Percentiles rank a stretch among this genome's conserved stretches.
These are phyloP conservation scores for Elymus sibiricus DNA, from an alignment of 176 grass and related monocot genomes.

Conservation along the genomic window DNA sequence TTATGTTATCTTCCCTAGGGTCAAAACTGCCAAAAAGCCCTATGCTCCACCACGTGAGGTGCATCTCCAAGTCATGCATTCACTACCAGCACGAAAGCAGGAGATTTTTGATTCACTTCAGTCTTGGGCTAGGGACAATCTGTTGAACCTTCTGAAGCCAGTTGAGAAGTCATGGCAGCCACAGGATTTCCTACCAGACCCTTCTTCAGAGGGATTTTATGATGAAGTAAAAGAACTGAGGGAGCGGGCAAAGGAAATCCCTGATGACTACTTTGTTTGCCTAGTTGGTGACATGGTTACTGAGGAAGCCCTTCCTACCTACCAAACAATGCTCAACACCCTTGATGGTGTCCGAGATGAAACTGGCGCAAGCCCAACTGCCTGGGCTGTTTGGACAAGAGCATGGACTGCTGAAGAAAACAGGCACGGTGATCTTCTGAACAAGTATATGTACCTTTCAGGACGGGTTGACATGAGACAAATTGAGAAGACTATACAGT, in stretches of 20 bases:
- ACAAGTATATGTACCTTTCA: conserved; percentile 71
- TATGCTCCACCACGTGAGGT: conserved; percentile 55
- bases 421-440: conserved; percentile 70
- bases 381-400: conserved; percentile 74
- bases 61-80: conserved; percentile 60
- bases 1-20: conserved; percentile 31
- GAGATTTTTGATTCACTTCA: conserved; percentile 71
- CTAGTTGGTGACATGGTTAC: conserved; percentile 82
- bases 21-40: conserved; percentile 48
- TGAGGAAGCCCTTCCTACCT: conserved; percentile 73
- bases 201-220: conserved; percentile 60
- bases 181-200: conserved; percentile 64
- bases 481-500: conserved; percentile 79
- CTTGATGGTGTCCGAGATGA: conserved; percentile 64
- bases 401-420: conserved; percentile 83
- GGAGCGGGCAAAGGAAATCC: conserved; percentile 63
- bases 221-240: conserved; percentile 66
- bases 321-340: conserved; percentile 77
- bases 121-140: conserved; percentile 51
- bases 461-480: conserved; percentile 73
- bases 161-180: conserved; percentile 76
- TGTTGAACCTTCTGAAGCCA: conserved; percentile 61
- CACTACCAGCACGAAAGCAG: conserved; percentile 45
- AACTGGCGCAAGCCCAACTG: conserved; percentile 62
- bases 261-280: conserved; percentile 80